phyloP scores from a whole-genome alignment of 129 eudicot genomes.

The Mikania micrantha region DNA sequence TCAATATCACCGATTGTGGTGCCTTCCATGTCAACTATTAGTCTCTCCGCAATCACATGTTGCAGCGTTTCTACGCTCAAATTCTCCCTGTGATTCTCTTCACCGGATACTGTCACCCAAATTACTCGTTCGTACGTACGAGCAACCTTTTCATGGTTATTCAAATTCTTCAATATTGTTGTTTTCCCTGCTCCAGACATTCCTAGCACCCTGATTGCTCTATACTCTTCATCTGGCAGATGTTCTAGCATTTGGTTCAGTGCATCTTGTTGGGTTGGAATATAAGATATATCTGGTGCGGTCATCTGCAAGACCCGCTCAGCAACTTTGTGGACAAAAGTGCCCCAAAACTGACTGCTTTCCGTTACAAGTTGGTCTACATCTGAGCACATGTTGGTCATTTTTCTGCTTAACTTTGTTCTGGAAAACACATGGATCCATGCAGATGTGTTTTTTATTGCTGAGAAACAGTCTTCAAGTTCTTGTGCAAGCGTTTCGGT shows the following conservation, averaged over 20 bases:
- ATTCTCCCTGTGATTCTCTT: constrained; percentile 23
- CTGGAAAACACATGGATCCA: not conserved
- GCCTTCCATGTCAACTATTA: constrained; percentile 17
- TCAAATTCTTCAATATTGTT: constrained; percentile 32
- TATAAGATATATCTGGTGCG: constrained; percentile 17
- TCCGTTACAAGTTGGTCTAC: constrained; percentile 6
- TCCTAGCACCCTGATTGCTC: too few species aligned
- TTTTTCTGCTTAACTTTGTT: constrained; percentile 17
- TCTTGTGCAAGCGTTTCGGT: too few species aligned
- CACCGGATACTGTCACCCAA: constrained; percentile 32
- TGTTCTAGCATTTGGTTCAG: too few species aligned
- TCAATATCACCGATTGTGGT: not conserved
- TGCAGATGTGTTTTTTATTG: too few species aligned
- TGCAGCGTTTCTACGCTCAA: too few species aligned
- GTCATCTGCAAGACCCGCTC: constrained; percentile 16
- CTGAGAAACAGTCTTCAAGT: too few species aligned
- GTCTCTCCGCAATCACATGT: constrained; percentile 21
- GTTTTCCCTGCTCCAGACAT: too few species aligned
- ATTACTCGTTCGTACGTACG: constrained; percentile 16
- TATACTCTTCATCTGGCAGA: too few species aligned
- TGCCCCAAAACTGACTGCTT: constrained; percentile 5
- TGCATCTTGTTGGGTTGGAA: constrained; percentile 15
- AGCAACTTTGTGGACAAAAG: constrained; percentile 20
- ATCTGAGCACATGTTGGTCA: constrained; percentile 7
- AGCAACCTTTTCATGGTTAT: constrained; percentile 31